A percentile compares a stretch with the other conserved stretches of the same genome.
Conservation (phyloP, 257 asterid species). For the Jacaranda copaia region DNA sequence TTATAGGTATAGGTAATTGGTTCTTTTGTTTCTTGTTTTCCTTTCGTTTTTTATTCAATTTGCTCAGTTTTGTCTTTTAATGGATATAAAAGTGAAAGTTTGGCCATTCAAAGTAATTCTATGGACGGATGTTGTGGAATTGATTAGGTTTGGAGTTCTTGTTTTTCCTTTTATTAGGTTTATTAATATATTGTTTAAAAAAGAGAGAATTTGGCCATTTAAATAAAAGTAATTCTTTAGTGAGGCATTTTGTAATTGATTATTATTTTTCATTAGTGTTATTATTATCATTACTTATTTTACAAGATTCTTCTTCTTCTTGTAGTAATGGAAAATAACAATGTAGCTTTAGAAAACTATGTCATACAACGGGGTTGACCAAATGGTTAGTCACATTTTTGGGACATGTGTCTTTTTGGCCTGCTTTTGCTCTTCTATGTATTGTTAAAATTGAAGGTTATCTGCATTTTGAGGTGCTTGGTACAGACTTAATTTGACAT, state of each 20-base stretch:
- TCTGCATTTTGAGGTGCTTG: background rate
- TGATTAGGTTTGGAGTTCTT: slow-evolving; percentile 11
- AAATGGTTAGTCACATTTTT: slow-evolving; percentile 45
- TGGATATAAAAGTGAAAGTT: background rate
- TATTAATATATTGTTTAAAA: too few relatives aligned
- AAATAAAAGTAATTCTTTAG: too few relatives aligned
- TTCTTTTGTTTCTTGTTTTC: background rate
- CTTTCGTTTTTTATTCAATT: slow-evolving; percentile 9
- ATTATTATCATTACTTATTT: background rate
- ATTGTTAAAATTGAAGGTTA: background rate
- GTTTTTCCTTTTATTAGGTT: too few relatives aligned
- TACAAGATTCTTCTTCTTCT: background rate
- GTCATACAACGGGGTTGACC: slow-evolving; percentile 48
- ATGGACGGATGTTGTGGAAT: background rate
- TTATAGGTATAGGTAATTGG: background rate
- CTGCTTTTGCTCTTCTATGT: background rate
- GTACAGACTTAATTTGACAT: too few relatives aligned
- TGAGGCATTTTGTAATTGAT: too few relatives aligned
- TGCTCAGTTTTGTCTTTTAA: background rate
- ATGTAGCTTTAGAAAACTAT: slow-evolving; percentile 33
- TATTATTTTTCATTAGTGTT: background rate
- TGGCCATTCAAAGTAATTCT: background rate
- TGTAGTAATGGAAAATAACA: background rate
- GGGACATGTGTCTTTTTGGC: background rate
- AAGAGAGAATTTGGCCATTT: too few relatives aligned